Evolutionary conservation across 345 rosid species (phyloP).

Genomic region (Gossypium stocksii): DNA sequence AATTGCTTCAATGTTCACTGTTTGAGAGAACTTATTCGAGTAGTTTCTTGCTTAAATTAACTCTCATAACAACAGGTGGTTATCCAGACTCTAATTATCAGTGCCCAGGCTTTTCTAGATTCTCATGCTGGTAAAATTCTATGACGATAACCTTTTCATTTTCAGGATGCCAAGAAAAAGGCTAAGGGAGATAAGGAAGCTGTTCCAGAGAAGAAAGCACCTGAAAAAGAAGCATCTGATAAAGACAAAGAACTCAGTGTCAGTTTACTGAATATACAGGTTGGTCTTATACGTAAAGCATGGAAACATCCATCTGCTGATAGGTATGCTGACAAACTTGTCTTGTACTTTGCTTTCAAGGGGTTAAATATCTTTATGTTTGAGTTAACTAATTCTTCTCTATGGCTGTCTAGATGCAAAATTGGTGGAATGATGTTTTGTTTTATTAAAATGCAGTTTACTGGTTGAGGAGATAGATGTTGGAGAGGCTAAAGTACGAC

Average conservation of each 20-base stretch:
- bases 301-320: constrained; percentile 99
- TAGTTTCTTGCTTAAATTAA: neutral
- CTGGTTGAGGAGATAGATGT: constrained; percentile 96
- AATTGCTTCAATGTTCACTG: neutral
- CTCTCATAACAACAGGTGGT: neutral
- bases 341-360: neutral
- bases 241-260: constrained; percentile 80
- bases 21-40: neutral
- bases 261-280: constrained; percentile 79
- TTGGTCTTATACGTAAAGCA: constrained; percentile 84
- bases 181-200: constrained; percentile 46
- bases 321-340: constrained; percentile 50
- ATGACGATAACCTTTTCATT: constrained; percentile 7
- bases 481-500: constrained; percentile 81
- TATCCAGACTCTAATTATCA: neutral
- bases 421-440: constrained; percentile 7
- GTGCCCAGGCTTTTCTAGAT: neutral
- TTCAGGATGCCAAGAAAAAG: constrained; percentile 41
- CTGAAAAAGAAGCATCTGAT: constrained; percentile 49
- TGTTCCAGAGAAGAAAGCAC: constrained; percentile 50
- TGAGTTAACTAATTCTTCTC: neutral
- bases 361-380: neutral
- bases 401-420: constrained; percentile 1
- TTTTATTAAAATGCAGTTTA: constrained; percentile 50
- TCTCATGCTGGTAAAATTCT: constrained; percentile 9